Evolutionary conservation across 192 early-diverging fungal genomes (phyloP).

Genomic region (Backusella mclennaniae): DNA sequence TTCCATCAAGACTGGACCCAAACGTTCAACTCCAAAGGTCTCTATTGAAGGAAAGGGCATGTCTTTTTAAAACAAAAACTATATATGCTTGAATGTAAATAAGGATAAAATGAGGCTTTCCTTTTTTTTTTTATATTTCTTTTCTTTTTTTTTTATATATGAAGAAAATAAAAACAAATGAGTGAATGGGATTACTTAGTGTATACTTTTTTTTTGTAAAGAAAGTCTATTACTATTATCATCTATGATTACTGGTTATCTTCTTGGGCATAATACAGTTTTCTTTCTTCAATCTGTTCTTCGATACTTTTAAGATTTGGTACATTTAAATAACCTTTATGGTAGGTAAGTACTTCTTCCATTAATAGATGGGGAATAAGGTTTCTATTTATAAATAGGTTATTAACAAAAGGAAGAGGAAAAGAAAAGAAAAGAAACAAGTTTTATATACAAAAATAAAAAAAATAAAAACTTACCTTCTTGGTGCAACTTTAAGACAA

Average conservation of each 20-base stretch:
- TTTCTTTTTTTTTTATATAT: background rate
- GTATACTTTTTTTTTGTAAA: background rate
- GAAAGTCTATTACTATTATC: background rate
- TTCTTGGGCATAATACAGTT: constrained; percentile 37
- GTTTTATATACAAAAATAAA: background rate
- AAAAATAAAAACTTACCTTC: constrained; percentile 45
- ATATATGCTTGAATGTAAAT: background rate
- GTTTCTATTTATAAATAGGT: constrained; percentile 48
- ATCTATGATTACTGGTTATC: constrained; percentile 23
- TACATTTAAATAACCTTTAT: constrained; percentile 55
- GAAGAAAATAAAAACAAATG: background rate
- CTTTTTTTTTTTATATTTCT: background rate
- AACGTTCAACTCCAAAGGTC: constrained; percentile 29
- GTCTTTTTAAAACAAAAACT: background rate
- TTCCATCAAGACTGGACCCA: constrained; percentile 30
- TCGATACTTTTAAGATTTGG: constrained; percentile 34
- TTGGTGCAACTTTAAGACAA: constrained; percentile 77
- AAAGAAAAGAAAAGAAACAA: too few relatives aligned
- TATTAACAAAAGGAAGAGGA: background rate
- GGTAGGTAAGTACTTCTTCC: constrained; percentile 62
- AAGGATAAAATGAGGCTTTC: background rate
- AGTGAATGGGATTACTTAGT: background rate
- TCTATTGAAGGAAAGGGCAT: constrained; percentile 32
- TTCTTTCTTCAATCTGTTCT: constrained; percentile 34
- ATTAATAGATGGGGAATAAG: constrained; percentile 84